A percentile compares a stretch with the other conserved stretches of the same genome.
phyloP scores from a whole-genome alignment of 2,329 filamentous ascomycete species.

The Aaosphaeria arxii region DNA sequence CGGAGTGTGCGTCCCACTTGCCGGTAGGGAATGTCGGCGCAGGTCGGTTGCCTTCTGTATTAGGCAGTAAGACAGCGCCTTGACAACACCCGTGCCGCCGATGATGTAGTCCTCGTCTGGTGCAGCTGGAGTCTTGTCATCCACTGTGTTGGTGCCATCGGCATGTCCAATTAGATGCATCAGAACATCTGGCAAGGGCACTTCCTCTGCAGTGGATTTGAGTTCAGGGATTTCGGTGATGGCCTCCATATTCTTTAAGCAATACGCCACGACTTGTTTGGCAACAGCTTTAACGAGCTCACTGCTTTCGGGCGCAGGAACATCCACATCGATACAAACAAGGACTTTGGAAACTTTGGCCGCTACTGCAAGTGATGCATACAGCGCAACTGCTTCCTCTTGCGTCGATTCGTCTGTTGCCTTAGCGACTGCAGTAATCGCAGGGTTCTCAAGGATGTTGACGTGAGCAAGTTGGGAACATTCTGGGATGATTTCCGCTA shows the following conservation, averaged over 20 bases:
- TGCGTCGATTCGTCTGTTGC: slow-evolving; percentile 76
- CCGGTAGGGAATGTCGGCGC: slow-evolving; percentile 35
- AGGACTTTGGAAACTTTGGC: slow-evolving; percentile 79
- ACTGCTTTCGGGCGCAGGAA: slow-evolving; percentile 75
- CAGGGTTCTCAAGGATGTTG: slow-evolving; percentile 78
- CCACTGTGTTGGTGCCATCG: slow-evolving; percentile 47
- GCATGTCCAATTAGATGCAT: slow-evolving; percentile 80
- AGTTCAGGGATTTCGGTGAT: slow-evolving; percentile 65
- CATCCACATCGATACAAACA: slow-evolving; percentile 87
- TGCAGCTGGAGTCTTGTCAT: slow-evolving; percentile 65
- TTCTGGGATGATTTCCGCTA: slow-evolving; percentile 89
- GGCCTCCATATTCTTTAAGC: slow-evolving; percentile 83
- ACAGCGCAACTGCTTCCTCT: slow-evolving; percentile 91
- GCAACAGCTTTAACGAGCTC: slow-evolving; percentile 90
- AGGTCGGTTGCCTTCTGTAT: slow-evolving; percentile 70
- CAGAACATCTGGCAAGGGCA: slow-evolving; percentile 76
- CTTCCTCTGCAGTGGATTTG: slow-evolving; percentile 47
- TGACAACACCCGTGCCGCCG: slow-evolving; percentile 90
- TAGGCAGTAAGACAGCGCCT: slow-evolving; percentile 86
- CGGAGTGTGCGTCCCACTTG: slow-evolving; percentile 55
- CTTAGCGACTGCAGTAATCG: slow-evolving; percentile 66
- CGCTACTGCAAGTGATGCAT: slow-evolving; percentile 86
- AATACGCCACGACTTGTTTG: slow-evolving; percentile 93
- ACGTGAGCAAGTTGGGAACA: slow-evolving; percentile 78
- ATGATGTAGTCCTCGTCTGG: slow-evolving; percentile 95